Evolutionary conservation across 371 early-diverging fungal genomes (phyloP).

Genomic region (Mortierella sp.): DNA sequence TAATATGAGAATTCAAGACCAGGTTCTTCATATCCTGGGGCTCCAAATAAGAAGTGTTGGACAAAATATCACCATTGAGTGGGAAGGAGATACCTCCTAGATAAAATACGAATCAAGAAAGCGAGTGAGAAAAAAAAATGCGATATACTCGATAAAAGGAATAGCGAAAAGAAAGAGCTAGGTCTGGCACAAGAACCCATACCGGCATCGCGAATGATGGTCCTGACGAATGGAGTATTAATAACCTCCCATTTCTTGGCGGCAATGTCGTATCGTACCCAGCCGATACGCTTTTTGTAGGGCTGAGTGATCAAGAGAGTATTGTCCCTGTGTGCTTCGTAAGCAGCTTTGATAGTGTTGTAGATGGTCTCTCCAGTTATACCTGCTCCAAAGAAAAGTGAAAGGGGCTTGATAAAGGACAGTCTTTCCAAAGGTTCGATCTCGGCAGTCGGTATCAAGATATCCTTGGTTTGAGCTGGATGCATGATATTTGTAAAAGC

Average conservation of each 20-base stretch:
- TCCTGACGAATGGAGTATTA: constrained; percentile 16
- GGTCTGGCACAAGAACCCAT: not conserved
- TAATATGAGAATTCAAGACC: constrained; percentile 23
- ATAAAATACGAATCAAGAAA: not conserved
- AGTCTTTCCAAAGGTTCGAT: constrained; percentile 26
- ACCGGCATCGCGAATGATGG: constrained; percentile 42
- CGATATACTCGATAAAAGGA: not conserved
- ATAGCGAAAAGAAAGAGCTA: not conserved
- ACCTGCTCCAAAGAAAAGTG: constrained; percentile 29
- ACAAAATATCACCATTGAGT: constrained; percentile 11
- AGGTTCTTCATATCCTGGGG: constrained; percentile 13
- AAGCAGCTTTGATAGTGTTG: constrained; percentile 9
- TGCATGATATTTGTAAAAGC: not conserved
- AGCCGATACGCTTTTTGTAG: constrained; percentile 34
- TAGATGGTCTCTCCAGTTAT: not conserved
- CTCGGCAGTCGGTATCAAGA: constrained; percentile 23
- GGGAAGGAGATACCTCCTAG: constrained; percentile 35
- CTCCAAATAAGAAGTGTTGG: not conserved
- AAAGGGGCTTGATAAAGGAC: constrained; percentile 27
- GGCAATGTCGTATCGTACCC: constrained; percentile 35
- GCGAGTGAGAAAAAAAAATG: not conserved
- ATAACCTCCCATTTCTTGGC: not conserved
- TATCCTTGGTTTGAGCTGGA: constrained; percentile 9
- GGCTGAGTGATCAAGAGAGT: constrained; percentile 8
- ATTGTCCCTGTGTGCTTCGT: not conserved